These are phyloP conservation scores for Termitomyces sp. DNA, from an alignment of 768 basidiomycete genomes.

Conservation along the genomic window DNA sequence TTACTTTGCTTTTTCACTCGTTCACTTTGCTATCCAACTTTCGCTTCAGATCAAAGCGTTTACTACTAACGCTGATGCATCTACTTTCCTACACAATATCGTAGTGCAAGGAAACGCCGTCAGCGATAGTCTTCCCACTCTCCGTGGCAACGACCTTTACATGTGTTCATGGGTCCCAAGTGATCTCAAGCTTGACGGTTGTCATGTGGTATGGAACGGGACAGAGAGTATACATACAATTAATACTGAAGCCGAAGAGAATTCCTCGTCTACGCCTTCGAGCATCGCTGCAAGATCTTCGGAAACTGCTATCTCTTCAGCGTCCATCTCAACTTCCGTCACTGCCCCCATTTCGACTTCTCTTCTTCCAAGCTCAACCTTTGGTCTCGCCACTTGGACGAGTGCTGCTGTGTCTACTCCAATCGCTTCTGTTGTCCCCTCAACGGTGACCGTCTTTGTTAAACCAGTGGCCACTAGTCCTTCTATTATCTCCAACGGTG, in stretches of 20 bases:
- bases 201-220: slow-evolving; percentile 56
- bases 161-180: slow-evolving; percentile 55
- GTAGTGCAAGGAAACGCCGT: slow-evolving; percentile 45
- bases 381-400: neutral
- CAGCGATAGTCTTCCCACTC: slow-evolving; percentile 49
- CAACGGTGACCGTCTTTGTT: slow-evolving; percentile 25
- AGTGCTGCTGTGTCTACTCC: neutral
- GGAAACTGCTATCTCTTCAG: neutral
- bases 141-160: slow-evolving; percentile 43
- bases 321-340: neutral
- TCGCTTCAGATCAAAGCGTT: slow-evolving; percentile 66
- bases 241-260: slow-evolving; percentile 1
- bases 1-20: slow-evolving; percentile 64
- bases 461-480: slow-evolving; percentile 9
- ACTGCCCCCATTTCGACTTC: slow-evolving; percentile 5
- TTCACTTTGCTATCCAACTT: slow-evolving; percentile 67
- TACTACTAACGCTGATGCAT: slow-evolving; percentile 58
- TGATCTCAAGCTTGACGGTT: slow-evolving; percentile 37
- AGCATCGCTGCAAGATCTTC: neutral
- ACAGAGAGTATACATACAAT: slow-evolving; percentile 11
- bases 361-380: slow-evolving; percentile 7
- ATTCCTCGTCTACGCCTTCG: neutral
- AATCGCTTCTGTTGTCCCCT: neutral
- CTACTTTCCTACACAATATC: slow-evolving; percentile 47
- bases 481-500: neutral